Evolutionary conservation across 202 grass and related monocot genomes (phyloP).

Genomic region (Miscanthus sacchariflorus): DNA sequence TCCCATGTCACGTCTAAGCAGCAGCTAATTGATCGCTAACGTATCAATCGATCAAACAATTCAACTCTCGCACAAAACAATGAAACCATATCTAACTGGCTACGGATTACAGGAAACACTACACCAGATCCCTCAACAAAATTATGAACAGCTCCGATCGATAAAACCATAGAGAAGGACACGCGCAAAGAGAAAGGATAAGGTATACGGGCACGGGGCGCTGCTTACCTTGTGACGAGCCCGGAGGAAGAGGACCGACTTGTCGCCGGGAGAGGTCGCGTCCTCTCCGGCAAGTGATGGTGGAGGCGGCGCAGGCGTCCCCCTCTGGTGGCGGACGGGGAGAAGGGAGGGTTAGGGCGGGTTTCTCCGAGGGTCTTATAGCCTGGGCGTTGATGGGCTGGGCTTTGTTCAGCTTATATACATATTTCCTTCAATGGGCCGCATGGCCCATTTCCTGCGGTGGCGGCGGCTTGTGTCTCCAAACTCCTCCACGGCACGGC

Average conservation of each 20-base stretch:
- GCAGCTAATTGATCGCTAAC: background rate
- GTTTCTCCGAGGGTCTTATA: constrained; percentile 37
- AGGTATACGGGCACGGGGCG: no score
- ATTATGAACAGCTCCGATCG: background rate
- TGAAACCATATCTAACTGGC: background rate
- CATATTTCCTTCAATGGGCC: background rate
- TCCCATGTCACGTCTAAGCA: background rate
- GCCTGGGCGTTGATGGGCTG: background rate
- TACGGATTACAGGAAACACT: background rate
- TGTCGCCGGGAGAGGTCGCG: background rate
- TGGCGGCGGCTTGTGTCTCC: background rate
- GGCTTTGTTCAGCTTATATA: background rate
- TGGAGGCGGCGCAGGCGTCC: constrained; percentile 24
- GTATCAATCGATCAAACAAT: background rate
- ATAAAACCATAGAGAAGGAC: background rate
- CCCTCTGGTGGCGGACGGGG: constrained; percentile 44
- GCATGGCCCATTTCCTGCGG: background rate
- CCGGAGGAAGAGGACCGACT: background rate
- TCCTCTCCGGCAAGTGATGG: background rate
- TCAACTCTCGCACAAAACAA: background rate
- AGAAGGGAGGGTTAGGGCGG: constrained; percentile 17
- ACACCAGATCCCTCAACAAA: background rate
- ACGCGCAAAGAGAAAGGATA: background rate
- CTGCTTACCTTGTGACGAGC: background rate
- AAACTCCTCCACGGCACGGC: background rate